Evolutionary conservation across 176 grass and related monocot genomes (phyloP).

Genomic region (Puya raimondii): DNA sequence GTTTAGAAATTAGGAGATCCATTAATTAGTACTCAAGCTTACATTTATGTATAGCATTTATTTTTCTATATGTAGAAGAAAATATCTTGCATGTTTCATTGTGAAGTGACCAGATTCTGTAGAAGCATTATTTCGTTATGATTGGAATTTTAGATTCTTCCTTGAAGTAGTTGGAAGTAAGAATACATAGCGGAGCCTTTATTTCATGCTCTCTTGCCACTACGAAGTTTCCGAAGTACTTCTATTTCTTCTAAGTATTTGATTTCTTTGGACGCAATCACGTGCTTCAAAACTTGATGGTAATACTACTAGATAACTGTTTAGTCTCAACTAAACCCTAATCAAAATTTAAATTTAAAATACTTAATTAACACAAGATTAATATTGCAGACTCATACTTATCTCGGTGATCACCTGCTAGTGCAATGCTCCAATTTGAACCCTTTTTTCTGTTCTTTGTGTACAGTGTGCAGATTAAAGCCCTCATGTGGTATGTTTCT

Average conservation of each 20-base stretch:
- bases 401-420: background rate
- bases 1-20: too few relatives aligned
- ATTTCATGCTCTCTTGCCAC: constrained; percentile 6
- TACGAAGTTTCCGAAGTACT: background rate
- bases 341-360: too few relatives aligned
- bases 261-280: background rate
- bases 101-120: too few relatives aligned
- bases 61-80: too few relatives aligned
- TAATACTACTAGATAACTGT: too few relatives aligned
- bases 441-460: background rate
- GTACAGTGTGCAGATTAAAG: constrained; percentile 3
- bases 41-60: too few relatives aligned
- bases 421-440: background rate
- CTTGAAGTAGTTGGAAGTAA: constrained; percentile 1
- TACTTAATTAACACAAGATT: too few relatives aligned
- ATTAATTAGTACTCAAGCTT: too few relatives aligned
- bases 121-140: background rate
- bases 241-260: background rate
- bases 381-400: background rate
- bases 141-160: constrained; percentile 4
- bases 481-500: constrained; percentile 1
- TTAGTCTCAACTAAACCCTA: too few relatives aligned
- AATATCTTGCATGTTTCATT: too few relatives aligned
- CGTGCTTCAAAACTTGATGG: too few relatives aligned
- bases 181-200: background rate